These are phyloP conservation scores for Phytophthora sp. DNA, from an alignment of 352 stramenopile species.

Conservation along the genomic window DNA sequence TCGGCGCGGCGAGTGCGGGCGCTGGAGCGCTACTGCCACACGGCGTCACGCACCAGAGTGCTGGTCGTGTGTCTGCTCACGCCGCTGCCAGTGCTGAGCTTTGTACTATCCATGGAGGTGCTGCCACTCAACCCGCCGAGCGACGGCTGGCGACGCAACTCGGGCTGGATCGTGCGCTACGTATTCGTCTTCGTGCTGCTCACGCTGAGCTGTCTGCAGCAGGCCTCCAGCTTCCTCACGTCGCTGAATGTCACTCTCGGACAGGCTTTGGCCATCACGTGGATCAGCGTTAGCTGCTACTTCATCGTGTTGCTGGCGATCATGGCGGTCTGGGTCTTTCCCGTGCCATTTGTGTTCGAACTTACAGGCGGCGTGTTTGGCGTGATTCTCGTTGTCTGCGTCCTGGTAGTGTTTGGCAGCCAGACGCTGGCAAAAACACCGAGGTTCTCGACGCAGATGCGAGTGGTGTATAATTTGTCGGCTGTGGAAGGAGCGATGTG, in stretches of 20 bases:
- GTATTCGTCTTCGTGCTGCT: constrained; percentile 19
- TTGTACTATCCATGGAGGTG: constrained; percentile 11
- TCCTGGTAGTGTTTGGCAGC: constrained; percentile 7
- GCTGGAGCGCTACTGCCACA: constrained; percentile 16
- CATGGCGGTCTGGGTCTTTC: constrained; percentile 27
- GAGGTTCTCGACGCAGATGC: constrained; percentile 2
- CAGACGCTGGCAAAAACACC: constrained; percentile 7
- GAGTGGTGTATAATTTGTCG: constrained; percentile 12
- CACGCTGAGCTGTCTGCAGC: constrained; percentile 14
- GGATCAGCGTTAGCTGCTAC: constrained; percentile 20
- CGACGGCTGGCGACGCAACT: constrained; percentile 18
- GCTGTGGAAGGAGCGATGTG: constrained; percentile 15
- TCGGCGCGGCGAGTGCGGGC: constrained; percentile 2
- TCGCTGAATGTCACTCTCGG: constrained; percentile 16
- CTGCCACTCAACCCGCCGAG: constrained; percentile 13
- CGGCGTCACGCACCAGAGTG: constrained; percentile 2
- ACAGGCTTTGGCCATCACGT: constrained; percentile 17
- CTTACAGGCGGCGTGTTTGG: constrained; percentile 25
- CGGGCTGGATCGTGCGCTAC: constrained; percentile 14
- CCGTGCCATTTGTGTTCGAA: constrained; percentile 33
- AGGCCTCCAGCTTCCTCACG: constrained; percentile 9
- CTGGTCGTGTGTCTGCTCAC: constrained; percentile 20
- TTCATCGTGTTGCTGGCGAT: constrained; percentile 25
- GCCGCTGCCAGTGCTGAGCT: constrained; percentile 5
- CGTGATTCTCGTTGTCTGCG: constrained; percentile 8